Evolutionary conservation across 108 stramenopile genomes (phyloP).

Genomic region (Seminavis robusta): DNA sequence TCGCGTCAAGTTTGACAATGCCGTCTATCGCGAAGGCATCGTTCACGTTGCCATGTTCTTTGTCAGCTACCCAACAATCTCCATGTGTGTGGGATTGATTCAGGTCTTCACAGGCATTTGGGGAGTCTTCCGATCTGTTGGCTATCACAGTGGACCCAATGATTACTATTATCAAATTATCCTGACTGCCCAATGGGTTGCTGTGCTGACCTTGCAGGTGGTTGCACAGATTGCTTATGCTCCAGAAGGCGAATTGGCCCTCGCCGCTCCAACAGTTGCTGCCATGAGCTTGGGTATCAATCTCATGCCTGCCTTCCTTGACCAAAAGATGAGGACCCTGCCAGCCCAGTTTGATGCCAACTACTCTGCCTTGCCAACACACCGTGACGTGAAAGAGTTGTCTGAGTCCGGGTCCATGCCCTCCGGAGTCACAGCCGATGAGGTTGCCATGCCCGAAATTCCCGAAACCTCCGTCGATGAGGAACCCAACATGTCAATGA

Average conservation of each 20-base stretch:
- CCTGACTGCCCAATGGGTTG: slow-evolving; percentile 10
- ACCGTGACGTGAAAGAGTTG: too few species aligned
- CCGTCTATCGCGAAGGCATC: background rate
- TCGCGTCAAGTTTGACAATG: background rate
- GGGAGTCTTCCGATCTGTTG: slow-evolving; percentile 12
- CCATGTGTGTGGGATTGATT: slow-evolving; percentile 14
- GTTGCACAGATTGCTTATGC: slow-evolving; percentile 12
- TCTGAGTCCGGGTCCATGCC: too few species aligned
- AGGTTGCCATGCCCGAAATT: too few species aligned
- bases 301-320: slow-evolving; percentile 30
- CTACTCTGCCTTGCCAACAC: too few species aligned
- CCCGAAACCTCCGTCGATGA: too few species aligned
- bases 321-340: slow-evolving; percentile 17
- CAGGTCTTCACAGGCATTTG: slow-evolving; percentile 15
- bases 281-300: slow-evolving; percentile 10
- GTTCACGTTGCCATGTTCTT: slow-evolving; percentile 14
- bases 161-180: slow-evolving; percentile 2
- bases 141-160: background rate
- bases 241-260: background rate
- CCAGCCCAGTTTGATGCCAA: too few species aligned
- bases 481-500: too few species aligned
- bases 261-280: slow-evolving; percentile 1
- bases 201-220: slow-evolving; percentile 2
- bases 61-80: slow-evolving; percentile 15
- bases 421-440: too few species aligned